These are phyloP conservation scores for Shiraia sp. DNA, from an alignment of 2,329 filamentous ascomycete species.

Conservation along the genomic window DNA sequence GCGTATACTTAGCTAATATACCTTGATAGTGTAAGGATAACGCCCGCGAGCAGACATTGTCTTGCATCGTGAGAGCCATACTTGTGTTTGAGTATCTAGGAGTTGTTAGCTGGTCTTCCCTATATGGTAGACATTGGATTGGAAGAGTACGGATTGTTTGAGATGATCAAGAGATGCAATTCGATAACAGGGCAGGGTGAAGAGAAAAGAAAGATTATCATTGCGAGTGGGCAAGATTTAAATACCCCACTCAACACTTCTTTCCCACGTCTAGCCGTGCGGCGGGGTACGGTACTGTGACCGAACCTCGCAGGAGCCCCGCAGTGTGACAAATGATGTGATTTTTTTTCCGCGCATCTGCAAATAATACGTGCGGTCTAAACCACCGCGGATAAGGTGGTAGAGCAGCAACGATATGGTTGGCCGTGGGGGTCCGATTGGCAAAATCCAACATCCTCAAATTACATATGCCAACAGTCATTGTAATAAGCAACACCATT, in stretches of 20 bases:
- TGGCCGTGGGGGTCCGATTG: too few relatives aligned
- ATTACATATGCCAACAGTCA: too few relatives aligned
- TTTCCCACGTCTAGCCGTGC: slow-evolving; percentile 27
- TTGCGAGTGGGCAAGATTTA: slow-evolving; percentile 12
- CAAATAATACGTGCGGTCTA: too few relatives aligned
- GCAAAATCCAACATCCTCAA: too few relatives aligned
- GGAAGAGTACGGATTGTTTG: slow-evolving; percentile 23
- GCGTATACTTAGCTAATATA: slow-evolving; percentile 46
- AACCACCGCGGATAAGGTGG: too few relatives aligned
- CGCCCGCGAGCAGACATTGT: slow-evolving; percentile 35
- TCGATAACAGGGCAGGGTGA: background rate
- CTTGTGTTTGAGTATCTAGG: slow-evolving; percentile 26
- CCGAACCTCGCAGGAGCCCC: slow-evolving; percentile 3
- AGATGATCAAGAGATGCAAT: background rate
- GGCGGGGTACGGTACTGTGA: slow-evolving; percentile 29
- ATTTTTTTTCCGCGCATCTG: too few relatives aligned
- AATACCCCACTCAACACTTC: slow-evolving; percentile 21
- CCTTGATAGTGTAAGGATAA: slow-evolving; percentile 44
- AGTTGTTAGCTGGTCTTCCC: slow-evolving; percentile 23
- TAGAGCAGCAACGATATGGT: too few relatives aligned
- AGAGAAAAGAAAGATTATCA: slow-evolving; percentile 2
- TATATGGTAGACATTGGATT: background rate
- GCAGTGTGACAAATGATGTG: slow-evolving; percentile 1
- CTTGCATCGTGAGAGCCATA: slow-evolving; percentile 38
- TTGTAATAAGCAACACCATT: too few relatives aligned